Evolutionary conservation across 352 stramenopile genomes (phyloP).

Genomic region (Globisporangium paroecandrum): DNA sequence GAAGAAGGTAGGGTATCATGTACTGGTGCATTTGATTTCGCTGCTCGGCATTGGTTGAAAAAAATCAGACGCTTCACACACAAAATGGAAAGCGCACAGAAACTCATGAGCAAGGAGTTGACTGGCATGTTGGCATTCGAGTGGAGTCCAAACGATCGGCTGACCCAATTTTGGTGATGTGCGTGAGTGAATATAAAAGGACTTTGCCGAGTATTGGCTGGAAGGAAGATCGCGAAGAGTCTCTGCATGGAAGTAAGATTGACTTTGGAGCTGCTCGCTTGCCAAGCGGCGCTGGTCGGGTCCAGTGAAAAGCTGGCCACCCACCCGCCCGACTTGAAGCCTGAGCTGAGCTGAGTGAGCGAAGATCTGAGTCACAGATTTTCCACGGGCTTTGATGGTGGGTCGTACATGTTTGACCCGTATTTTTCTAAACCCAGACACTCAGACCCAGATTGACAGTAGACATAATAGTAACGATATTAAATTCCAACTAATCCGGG

Average conservation of each 20-base stretch:
- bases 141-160: too few species aligned
- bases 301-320: not conserved
- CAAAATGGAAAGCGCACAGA: too few species aligned
- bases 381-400: not conserved
- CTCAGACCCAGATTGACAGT: not conserved
- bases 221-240: not conserved
- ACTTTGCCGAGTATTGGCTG: too few species aligned
- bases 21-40: too few species aligned
- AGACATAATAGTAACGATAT: not conserved
- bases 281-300: not conserved
- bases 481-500: not conserved
- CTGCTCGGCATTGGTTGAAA: too few species aligned
- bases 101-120: too few species aligned
- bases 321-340: not conserved
- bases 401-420: too few species aligned
- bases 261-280: not conserved
- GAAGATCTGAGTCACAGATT: slow-evolving; percentile 1
- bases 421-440: not conserved
- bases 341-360: not conserved
- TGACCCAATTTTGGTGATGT: too few species aligned
- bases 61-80: too few species aligned
- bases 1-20: not conserved
- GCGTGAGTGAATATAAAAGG: too few species aligned
- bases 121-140: too few species aligned
- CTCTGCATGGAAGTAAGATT: not conserved